Conservation (phyloP, 805 yeast species). For the Wickerhamiella cacticola region DNA sequence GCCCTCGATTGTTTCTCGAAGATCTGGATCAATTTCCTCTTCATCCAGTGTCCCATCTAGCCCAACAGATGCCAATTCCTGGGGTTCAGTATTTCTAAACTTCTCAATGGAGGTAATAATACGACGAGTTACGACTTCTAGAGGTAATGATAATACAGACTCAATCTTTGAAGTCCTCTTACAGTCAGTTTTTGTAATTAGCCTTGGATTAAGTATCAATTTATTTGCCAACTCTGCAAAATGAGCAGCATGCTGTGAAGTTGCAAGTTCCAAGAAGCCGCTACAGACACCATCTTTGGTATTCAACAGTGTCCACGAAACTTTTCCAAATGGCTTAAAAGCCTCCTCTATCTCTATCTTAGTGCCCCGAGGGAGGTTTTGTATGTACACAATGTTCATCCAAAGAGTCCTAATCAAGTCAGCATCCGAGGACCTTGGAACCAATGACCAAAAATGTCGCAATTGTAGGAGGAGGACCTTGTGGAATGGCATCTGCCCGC, state of each 20-base stretch:
- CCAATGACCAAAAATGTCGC: conserved; percentile 33
- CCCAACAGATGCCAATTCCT: not conserved
- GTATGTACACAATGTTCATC: not conserved
- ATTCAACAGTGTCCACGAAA: not conserved
- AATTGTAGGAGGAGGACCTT: conserved; percentile 69
- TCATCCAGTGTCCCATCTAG: conserved; percentile 3
- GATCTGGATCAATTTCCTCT: not conserved
- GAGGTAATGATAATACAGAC: not conserved
- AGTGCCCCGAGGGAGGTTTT: not conserved
- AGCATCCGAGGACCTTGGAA: not conserved
- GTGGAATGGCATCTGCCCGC: conserved; percentile 54
- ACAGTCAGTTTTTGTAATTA: not conserved
- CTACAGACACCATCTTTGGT: not conserved
- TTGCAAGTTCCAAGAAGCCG: not conserved
- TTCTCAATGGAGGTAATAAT: not conserved
- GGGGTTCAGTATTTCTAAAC: not conserved
- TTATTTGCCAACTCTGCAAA: not conserved
- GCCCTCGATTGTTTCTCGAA: not conserved
- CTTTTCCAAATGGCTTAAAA: conserved; percentile 2
- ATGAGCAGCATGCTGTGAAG: not conserved
- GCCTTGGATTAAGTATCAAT: not conserved
- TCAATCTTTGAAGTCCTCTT: not conserved
- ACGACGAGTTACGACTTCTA: not conserved
- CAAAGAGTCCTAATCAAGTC: not conserved
- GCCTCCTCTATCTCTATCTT: conserved; percentile 1